A percentile compares a stretch with the other conserved stretches of the same genome.
phyloP scores from a whole-genome alignment of 768 basidiomycete species.

The Tylopilus sp. region DNA sequence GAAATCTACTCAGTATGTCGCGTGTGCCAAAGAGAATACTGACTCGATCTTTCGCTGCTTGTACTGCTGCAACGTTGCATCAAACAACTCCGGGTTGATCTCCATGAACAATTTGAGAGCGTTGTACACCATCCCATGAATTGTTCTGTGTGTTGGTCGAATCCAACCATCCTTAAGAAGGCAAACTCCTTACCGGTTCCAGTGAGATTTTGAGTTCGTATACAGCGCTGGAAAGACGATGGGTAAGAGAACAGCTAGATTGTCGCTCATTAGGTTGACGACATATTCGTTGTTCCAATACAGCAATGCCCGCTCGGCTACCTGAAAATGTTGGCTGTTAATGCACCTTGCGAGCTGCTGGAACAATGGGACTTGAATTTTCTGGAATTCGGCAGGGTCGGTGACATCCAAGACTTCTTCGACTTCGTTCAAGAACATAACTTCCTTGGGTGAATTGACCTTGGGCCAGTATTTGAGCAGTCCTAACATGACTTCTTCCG shows the following conservation, averaged over 20 bases:
- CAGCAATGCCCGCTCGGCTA: conserved; percentile 92
- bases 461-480: conserved; percentile 99
- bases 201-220: conserved; percentile 94
- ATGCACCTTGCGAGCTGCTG: conserved; percentile 94
- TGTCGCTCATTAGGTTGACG: conserved; percentile 98
- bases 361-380: conserved; percentile 91
- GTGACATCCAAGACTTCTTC: conserved; percentile 99
- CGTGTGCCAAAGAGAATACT: conserved; percentile 33
- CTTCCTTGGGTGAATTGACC: conserved; percentile 98
- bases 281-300: conserved; percentile 99
- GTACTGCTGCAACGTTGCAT: conserved; percentile 90
- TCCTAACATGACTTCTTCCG: conserved; percentile 94
- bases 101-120: conserved; percentile 99
- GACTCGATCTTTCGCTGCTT: conserved; percentile 84
- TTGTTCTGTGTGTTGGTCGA: conserved; percentile 60
- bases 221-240: conserved; percentile 97
- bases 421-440: conserved; percentile 99
- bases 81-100: conserved; percentile 95
- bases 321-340: conserved; percentile 99
- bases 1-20: background rate
- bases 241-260: conserved; percentile 81
- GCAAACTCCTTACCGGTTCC: conserved; percentile 79
- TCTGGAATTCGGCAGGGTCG: conserved; percentile 93
- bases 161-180: background rate
- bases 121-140: conserved; percentile 99